These are phyloP conservation scores for Irpex lacteus DNA, from an alignment of 1,284 basidiomycete species.

Conservation along the genomic window DNA sequence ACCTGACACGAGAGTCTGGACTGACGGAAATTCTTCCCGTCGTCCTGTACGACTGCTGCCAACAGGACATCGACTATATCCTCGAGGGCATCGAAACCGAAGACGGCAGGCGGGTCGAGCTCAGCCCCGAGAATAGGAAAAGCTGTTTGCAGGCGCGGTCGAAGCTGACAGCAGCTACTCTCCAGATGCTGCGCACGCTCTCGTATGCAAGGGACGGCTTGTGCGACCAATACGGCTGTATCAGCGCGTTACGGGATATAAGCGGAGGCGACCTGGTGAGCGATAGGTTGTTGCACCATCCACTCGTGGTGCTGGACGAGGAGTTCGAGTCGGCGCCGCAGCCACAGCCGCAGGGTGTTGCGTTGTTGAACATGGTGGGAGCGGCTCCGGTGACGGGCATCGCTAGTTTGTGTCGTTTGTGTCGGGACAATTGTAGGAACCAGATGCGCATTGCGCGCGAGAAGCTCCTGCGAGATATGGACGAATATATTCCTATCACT, in stretches of 20 bases:
- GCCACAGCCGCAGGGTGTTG: neutral
- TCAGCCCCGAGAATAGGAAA: conserved; percentile 6
- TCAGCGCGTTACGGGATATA: conserved; percentile 3
- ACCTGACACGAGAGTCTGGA: conserved; percentile 3
- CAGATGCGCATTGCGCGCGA: conserved; percentile 7
- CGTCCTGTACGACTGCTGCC: conserved; percentile 10
- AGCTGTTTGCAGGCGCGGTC: conserved; percentile 1
- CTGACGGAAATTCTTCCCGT: conserved; percentile 6
- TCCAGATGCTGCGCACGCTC: conserved; percentile 3
- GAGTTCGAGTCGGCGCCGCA: neutral
- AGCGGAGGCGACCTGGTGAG: conserved; percentile 4
- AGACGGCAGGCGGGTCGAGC: neutral
- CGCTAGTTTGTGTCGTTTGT: conserved; percentile 4
- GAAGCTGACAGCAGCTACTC: conserved; percentile 3
- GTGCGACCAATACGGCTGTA: conserved; percentile 8
- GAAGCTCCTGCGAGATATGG: conserved; percentile 4
- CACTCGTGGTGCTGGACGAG: conserved; percentile 3
- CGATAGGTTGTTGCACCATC: conserved; percentile 2
- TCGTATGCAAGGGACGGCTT: conserved; percentile 3
- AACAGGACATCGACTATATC: conserved; percentile 6
- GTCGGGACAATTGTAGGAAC: conserved; percentile 7
- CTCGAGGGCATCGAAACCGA: neutral
- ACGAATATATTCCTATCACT: conserved; percentile 6
- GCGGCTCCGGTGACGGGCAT: conserved; percentile 3
- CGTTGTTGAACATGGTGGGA: neutral